Percentiles rank a stretch among this genome's conserved stretches.
These are phyloP conservation scores for Sphaerulina vaccinii DNA, from an alignment of 2,329 filamentous ascomycete species.

Conservation along the genomic window DNA sequence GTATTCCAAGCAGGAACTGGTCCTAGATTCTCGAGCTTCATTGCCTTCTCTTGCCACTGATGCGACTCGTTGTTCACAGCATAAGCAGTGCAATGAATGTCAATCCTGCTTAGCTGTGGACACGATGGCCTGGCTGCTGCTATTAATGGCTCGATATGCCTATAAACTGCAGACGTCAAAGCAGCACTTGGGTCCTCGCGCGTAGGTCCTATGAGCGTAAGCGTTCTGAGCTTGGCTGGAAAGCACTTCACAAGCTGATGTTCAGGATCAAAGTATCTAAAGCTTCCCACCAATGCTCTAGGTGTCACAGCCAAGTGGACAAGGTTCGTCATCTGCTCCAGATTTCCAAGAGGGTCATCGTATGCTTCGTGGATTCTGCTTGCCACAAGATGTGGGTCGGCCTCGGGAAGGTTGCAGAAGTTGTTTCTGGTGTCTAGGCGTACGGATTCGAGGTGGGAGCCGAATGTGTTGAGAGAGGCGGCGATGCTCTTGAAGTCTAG, in stretches of 20 bases:
- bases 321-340: constrained; percentile 4
- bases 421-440: constrained; percentile 13
- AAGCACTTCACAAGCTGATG: not conserved
- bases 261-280: not conserved
- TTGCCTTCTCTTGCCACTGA: not conserved
- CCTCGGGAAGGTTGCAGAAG: constrained; percentile 1
- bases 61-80: not conserved
- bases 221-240: not conserved
- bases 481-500: constrained; percentile 10
- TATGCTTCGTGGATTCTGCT: constrained; percentile 5
- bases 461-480: constrained; percentile 9
- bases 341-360: constrained; percentile 3
- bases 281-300: constrained; percentile 7
- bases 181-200: constrained; percentile 2
- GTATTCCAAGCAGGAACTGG: not conserved
- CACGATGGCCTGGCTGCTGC: not conserved
- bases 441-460: constrained; percentile 4
- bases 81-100: not conserved
- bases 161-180: not conserved
- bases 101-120: not conserved
- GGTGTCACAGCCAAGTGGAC: constrained; percentile 4
- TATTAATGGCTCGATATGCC: not conserved
- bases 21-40: not conserved
- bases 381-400: not conserved
- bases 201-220: constrained; percentile 6